Evolutionary conservation across 2,329 filamentous ascomycete species (phyloP).

Genomic region (Furcasterigmium sp.): DNA sequence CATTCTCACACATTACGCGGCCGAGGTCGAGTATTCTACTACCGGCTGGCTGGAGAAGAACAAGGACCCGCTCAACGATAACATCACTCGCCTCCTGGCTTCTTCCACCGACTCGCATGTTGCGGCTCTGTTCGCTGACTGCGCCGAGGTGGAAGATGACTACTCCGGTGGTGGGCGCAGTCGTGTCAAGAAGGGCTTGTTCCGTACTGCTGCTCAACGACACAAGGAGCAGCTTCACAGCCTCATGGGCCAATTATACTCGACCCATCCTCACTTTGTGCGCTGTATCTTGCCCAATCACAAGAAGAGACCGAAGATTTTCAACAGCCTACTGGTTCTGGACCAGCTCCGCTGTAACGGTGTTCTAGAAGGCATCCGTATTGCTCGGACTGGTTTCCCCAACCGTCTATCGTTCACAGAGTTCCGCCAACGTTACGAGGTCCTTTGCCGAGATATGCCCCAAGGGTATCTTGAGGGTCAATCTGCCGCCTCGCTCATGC

Average conservation of each 20-base stretch:
- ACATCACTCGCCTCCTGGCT: slow-evolving; percentile 83
- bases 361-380: slow-evolving; percentile 97
- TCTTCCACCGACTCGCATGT: slow-evolving; percentile 79
- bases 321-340: slow-evolving; percentile 85
- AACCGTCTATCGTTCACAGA: slow-evolving; percentile 89
- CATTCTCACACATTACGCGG: slow-evolving; percentile 93
- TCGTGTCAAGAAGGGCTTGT: slow-evolving; percentile 93
- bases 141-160: slow-evolving; percentile 75
- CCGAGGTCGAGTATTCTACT: slow-evolving; percentile 95
- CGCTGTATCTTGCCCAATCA: slow-evolving; percentile 97
- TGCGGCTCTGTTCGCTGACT: slow-evolving; percentile 81
- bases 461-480: slow-evolving; percentile 91
- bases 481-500: slow-evolving; percentile 75
- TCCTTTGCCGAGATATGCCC: slow-evolving; percentile 83
- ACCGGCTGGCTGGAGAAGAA: slow-evolving; percentile 97
- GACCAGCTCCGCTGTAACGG: slow-evolving; percentile 98
- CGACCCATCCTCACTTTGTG: slow-evolving; percentile 96
- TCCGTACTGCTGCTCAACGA: slow-evolving; percentile 91
- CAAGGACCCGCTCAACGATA: slow-evolving; percentile 97
- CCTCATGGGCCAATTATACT: slow-evolving; percentile 89
- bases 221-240: slow-evolving; percentile 99
- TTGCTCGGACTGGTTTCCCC: slow-evolving; percentile 93
- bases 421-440: slow-evolving; percentile 93
- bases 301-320: slow-evolving; percentile 92
- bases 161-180: slow-evolving; percentile 59